Evolutionary conservation across 2,329 filamentous ascomycete genomes (phyloP).

Genomic region (Corinectria fuckeliana): DNA sequence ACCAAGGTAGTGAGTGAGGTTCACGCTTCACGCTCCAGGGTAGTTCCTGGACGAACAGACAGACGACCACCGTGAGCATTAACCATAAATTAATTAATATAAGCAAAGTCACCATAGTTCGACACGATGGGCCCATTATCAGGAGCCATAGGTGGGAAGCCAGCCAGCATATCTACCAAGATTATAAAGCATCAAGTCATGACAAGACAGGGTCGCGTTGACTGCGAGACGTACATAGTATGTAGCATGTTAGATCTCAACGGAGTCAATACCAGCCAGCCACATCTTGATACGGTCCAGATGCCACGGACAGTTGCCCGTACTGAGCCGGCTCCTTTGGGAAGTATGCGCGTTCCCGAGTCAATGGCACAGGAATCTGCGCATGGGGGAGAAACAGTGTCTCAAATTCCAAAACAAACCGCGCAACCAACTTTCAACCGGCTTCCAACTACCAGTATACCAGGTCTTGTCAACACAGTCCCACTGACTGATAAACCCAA

Average conservation of each 20-base stretch:
- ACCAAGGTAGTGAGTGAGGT: too few species aligned
- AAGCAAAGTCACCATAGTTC: neutral
- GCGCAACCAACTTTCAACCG: neutral
- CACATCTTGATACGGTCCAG: too few species aligned
- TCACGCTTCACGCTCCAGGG: neutral
- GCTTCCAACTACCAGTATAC: neutral
- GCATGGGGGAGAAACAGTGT: slow-evolving; percentile 4
- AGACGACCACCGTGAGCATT: neutral
- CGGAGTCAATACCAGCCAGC: neutral
- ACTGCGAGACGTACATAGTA: neutral
- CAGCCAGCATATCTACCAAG: neutral
- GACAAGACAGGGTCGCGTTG: neutral
- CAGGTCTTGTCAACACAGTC: too few species aligned
- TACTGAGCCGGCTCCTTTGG: too few species aligned
- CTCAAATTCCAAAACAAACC: neutral
- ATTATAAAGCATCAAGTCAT: neutral
- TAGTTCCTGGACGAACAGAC: neutral
- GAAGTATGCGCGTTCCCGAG: neutral
- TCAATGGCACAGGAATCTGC: neutral
- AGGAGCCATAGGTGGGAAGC: too few species aligned
- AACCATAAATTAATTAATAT: too few species aligned
- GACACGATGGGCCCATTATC: neutral
- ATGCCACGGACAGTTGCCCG: too few species aligned
- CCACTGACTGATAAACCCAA: neutral
- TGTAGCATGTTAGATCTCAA: neutral